Evolutionary conservation across 1,284 basidiomycete species (phyloP).

Genomic region (Melampsora medusae): DNA sequence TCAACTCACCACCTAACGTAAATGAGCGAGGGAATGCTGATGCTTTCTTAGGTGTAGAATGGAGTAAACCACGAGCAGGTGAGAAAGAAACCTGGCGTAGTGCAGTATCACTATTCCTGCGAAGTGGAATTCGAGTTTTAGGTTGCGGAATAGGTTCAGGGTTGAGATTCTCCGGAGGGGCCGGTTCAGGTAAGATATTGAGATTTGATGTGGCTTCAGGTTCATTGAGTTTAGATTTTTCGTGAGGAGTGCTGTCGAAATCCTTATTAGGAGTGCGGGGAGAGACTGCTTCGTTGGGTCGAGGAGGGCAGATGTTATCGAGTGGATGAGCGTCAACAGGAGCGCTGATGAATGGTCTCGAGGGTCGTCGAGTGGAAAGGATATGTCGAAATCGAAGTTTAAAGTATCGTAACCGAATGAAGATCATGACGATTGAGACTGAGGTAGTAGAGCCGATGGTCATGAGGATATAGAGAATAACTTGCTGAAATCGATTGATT

Average conservation of each 20-base stretch:
- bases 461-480: constrained; percentile 54
- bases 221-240: not conserved
- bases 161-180: not conserved
- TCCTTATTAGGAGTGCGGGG: not conserved
- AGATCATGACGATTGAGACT: constrained; percentile 53
- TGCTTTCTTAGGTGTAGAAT: not conserved
- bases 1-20: not conserved
- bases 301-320: not conserved
- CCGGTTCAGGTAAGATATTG: not conserved
- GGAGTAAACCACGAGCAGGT: not conserved
- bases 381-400: constrained; percentile 48
- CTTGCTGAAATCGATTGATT: constrained; percentile 52
- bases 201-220: not conserved
- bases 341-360: not conserved
- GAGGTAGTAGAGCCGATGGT: constrained; percentile 53
- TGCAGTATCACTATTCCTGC: constrained; percentile 32
- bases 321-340: not conserved
- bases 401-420: constrained; percentile 53
- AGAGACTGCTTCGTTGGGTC: not conserved
- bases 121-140: not conserved
- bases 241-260: not conserved
- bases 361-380: constrained; percentile 35
- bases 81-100: constrained; percentile 1
- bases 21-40: not conserved
- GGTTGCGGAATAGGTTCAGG: not conserved